phyloP scores from a whole-genome alignment of 192 early-diverging fungal species.

The Phlyctochytrium planicorne region DNA sequence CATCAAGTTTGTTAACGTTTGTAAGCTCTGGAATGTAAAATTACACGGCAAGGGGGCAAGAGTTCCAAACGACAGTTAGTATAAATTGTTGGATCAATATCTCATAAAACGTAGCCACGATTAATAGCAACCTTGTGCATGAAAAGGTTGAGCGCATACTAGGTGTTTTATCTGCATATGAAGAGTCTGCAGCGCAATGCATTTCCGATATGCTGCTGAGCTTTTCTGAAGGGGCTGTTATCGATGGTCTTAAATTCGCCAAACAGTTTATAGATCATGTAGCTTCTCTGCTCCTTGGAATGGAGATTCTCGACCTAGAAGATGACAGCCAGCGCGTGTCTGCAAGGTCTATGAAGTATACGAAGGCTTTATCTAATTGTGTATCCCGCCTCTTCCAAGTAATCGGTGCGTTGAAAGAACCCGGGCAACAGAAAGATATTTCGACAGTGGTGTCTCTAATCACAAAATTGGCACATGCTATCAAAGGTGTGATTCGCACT shows the following conservation, averaged over 20 bases:
- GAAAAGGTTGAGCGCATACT: slow-evolving; percentile 89
- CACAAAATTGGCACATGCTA: slow-evolving; percentile 85
- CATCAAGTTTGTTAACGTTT: too few species aligned
- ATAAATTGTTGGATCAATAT: too few species aligned
- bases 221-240: slow-evolving; percentile 62
- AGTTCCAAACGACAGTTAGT: too few species aligned
- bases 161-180: slow-evolving; percentile 89
- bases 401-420: slow-evolving; percentile 23
- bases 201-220: slow-evolving; percentile 94
- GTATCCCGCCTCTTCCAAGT: not conserved
- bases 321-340: slow-evolving; percentile 44
- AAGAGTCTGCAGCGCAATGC: slow-evolving; percentile 93
- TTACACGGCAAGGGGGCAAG: not conserved
- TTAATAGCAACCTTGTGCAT: too few species aligned
- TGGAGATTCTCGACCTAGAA: slow-evolving; percentile 86
- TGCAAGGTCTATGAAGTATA: slow-evolving; percentile 33
- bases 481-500: slow-evolving; percentile 88
- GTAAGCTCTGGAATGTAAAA: slow-evolving; percentile 53
- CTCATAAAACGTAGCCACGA: too few species aligned
- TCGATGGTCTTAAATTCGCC: slow-evolving; percentile 80
- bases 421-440: slow-evolving; percentile 54
- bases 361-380: slow-evolving; percentile 33
- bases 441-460: slow-evolving; percentile 88
- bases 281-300: slow-evolving; percentile 84
- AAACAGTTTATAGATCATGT: slow-evolving; percentile 89